Percentiles rank a stretch among this genome's conserved stretches.
Evolutionary conservation across 306 rosid species (phyloP).

Genomic region (Rubus parviflorus): DNA sequence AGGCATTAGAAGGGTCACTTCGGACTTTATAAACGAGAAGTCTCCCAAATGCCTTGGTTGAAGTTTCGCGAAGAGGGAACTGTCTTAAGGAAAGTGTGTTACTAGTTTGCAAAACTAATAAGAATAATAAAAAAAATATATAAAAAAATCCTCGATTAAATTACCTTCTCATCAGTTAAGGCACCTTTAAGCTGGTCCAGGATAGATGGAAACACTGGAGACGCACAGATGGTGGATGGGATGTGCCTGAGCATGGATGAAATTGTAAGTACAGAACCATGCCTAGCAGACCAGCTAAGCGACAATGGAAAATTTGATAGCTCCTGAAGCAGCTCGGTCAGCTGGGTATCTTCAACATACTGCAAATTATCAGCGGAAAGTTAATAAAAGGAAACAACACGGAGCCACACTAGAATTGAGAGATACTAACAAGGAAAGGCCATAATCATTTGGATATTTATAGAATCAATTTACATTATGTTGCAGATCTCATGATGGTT

Average conservation of each 20-base stretch:
- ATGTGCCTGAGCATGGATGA: constrained; percentile 71
- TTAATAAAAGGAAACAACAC: constrained; percentile 14
- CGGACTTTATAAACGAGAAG: constrained; percentile 58
- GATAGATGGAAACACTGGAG: constrained; percentile 53
- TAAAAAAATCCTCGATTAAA: constrained; percentile 14
- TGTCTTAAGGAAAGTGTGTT: constrained; percentile 39
- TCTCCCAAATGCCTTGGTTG: constrained; percentile 92
- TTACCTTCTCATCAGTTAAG: constrained; percentile 90
- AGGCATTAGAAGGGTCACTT: constrained; percentile 48
- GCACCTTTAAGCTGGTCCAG: constrained; percentile 50
- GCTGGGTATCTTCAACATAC: constrained; percentile 72
- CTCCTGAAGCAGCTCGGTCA: constrained; percentile 70
- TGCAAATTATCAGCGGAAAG: constrained; percentile 33
- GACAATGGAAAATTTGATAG: constrained; percentile 56
- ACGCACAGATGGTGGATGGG: constrained; percentile 50
- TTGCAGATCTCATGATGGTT: not conserved
- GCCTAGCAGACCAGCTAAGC: constrained; percentile 68
- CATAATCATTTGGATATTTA: not conserved
- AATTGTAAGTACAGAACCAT: constrained; percentile 80
- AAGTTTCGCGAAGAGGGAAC: constrained; percentile 94
- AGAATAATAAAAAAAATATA: not conserved
- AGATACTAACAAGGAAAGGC: not conserved
- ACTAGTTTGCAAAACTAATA: constrained; percentile 18
- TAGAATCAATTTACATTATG: not conserved
- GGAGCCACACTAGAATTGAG: not conserved